These are phyloP conservation scores for Fusarium sp. DNA, from an alignment of 2,329 filamentous ascomycete genomes.

Conservation along the genomic window DNA sequence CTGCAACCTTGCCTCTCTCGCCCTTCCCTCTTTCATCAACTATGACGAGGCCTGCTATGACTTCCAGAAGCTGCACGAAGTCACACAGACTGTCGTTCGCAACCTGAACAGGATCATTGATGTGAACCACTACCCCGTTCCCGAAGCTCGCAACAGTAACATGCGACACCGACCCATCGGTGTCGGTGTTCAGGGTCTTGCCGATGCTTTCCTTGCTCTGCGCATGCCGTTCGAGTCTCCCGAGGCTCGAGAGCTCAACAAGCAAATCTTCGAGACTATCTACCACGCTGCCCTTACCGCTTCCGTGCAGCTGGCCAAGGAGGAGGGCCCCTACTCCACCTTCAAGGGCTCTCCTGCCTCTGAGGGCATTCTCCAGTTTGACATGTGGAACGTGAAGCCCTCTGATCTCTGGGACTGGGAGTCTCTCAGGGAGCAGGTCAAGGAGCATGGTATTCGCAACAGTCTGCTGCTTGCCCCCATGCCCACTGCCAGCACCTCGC, in stretches of 20 bases:
- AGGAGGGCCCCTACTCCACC: conserved; percentile 85
- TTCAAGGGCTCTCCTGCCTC: conserved; percentile 96
- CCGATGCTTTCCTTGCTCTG: conserved; percentile 96
- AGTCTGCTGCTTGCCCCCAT: conserved; percentile 94
- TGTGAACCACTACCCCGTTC: conserved; percentile 97
- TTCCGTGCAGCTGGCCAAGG: conserved; percentile 86
- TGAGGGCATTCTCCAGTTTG: conserved; percentile 95
- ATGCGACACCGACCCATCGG: conserved; percentile 96
- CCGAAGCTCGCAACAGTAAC: conserved; percentile 94
- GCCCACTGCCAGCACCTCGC: conserved; percentile 96
- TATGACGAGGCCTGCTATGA: conserved; percentile 86
- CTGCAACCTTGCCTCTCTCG: conserved; percentile 95
- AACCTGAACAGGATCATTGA: conserved; percentile 99
- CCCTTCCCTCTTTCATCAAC: conserved; percentile 91
- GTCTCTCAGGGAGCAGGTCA: conserved; percentile 87
- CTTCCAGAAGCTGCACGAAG: conserved; percentile 96
- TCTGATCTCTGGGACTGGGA: conserved; percentile 98
- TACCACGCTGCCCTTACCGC: conserved; percentile 95
- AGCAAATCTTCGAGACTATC: conserved; percentile 99
- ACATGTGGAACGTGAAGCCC: conserved; percentile 97
- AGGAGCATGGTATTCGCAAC: conserved; percentile 94
- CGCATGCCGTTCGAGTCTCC: conserved; percentile 97
- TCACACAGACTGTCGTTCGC: conserved; percentile 88
- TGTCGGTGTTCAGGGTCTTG: conserved; percentile 96
- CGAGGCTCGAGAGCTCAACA: conserved; percentile 93